Evolutionary conservation across 2,329 filamentous ascomycete genomes (phyloP), one percentile per base, ranked within the genome.

Genomic region (Didymella pinodella): DNA sequence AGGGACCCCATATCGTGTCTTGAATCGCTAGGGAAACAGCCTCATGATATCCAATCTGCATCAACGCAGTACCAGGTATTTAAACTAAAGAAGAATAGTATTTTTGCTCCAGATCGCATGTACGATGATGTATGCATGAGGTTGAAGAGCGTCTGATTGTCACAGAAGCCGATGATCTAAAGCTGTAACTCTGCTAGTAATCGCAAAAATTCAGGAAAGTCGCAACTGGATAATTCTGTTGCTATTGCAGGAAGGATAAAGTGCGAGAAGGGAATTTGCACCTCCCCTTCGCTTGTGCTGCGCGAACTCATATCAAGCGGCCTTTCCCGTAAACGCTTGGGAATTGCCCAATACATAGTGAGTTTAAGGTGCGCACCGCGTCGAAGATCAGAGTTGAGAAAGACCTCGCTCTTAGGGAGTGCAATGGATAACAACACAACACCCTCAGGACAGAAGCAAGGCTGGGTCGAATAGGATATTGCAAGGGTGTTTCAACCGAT

Each of bases 71-170:
- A 64, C 29, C 59, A 51, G 28, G 50, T 34, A 28, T 36, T 25
- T 40, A 59, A 34, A 48, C 45, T 40, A 12, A 52, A 62, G 55
- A 57, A 62, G 26, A 62, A 63, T 16, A 58, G 20, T 34, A 51
- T 63, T 44, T 53, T 44, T 8, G 61, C 61, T 45, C 63, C 58
- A 22, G 48, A 5, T 5, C 55, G 62, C 12, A 48, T 48, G 7
- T 40, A 20, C 8, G 26, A 48, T 14, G 62, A 66, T 2, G 58
- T 55, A 3, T 59, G 62, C 62, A 66, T 66, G 25, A 66, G 60
- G 36, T 46, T 55, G 29, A 65, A 66, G 32, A 66, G 64, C 20
- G 57, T 62, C 20, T 56, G 46, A 40, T 26, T 31, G 45, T 61
- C 38, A 38, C 59, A 66, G 18, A 59, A 65, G 20, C 44, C 12